These are phyloP conservation scores for Plasmodium chabaudi DNA, from an alignment of 169 alveolate genomes.

Conservation along the genomic window DNA sequence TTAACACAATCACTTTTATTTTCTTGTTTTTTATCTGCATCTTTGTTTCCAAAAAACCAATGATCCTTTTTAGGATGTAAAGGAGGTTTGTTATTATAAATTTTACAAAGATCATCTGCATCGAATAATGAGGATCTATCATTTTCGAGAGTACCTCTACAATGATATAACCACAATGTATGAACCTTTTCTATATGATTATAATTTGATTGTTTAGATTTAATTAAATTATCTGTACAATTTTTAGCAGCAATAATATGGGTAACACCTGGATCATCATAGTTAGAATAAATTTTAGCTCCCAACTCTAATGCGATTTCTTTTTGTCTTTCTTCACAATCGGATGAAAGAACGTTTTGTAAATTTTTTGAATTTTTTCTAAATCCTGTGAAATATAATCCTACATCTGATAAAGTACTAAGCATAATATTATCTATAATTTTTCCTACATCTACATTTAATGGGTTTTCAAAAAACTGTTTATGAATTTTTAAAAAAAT, in stretches of 20 bases:
- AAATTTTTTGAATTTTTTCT: slow-evolving; percentile 88
- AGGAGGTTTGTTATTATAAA: slow-evolving; percentile 90
- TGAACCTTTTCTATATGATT: slow-evolving; percentile 89
- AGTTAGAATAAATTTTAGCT: slow-evolving; percentile 86
- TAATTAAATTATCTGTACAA: slow-evolving; percentile 90
- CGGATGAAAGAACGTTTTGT: slow-evolving; percentile 86
- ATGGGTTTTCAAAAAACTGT: slow-evolving; percentile 89
- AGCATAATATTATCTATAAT: slow-evolving; percentile 86
- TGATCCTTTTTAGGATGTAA: slow-evolving; percentile 91
- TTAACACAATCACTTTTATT: slow-evolving; percentile 77
- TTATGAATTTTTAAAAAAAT: slow-evolving; percentile 90
- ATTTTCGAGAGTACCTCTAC: slow-evolving; percentile 90
- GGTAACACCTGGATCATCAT: slow-evolving; percentile 88
- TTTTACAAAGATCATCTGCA: slow-evolving; percentile 90
- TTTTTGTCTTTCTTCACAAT: slow-evolving; percentile 91
- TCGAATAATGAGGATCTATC: slow-evolving; percentile 86
- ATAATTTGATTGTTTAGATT: slow-evolving; percentile 84
- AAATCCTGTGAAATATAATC: slow-evolving; percentile 92
- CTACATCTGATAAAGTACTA: slow-evolving; percentile 85
- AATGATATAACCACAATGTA: slow-evolving; percentile 92
- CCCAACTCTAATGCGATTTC: slow-evolving; percentile 91
- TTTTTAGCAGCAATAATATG: slow-evolving; percentile 93
- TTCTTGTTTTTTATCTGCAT: slow-evolving; percentile 76
- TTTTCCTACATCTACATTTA: slow-evolving; percentile 89
- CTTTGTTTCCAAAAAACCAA: slow-evolving; percentile 86